Evolutionary conservation across 1,284 basidiomycete species (phyloP), one percentile per base, ranked within the genome.

Genomic region (Microbotryum intermedium): DNA sequence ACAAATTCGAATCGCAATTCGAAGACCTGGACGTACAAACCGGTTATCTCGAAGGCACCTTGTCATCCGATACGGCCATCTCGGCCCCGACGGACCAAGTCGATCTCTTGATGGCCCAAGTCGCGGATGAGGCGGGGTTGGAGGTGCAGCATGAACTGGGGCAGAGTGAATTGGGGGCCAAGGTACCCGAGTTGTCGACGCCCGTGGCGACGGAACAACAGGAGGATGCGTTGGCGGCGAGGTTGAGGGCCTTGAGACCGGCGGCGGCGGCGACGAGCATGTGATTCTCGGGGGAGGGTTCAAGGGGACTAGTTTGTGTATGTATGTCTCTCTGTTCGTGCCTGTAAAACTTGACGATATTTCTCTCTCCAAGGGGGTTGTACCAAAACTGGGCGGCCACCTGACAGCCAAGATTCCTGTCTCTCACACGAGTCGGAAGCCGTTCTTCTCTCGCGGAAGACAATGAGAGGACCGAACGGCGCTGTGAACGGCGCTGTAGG

Each of bases 11-110:
- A 76, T 73, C 84, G 4, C 94, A 98, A 72, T 97, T 98, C 77
- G 82, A 90, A 60, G 95, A 98, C 76, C 82, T 99, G 45, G 95
- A 98, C 73, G 95, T 97, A 6, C 95, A 98, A 76, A 95, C 95
- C 4, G 88, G 87, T 4, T 94, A 94, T 77, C 95, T 99, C 91
- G 95, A 98, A 74, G 89, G 91, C 61, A 87, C 92, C 28, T 97
- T 99, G 85, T 86, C 86, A 23, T 84, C 87, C 59, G 92, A 93
- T 16, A 95, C 91, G 1, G 95, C 93, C 20, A 82, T 89, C 48
- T 86, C 89, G 9, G 95, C 88, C 21, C 95, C 95, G 1, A 93
- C 97, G 75, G 95, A 99, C 76, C 92, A 98, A 75, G 88, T 99
- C 69, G 95, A 98, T 73, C 76, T 81, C 43, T 83, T 99, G 25